Percentiles rank a stretch among this genome's conserved stretches.
Evolutionary conservation across 1,284 basidiomycete species (phyloP).

Genomic region (Sutorius eximius): DNA sequence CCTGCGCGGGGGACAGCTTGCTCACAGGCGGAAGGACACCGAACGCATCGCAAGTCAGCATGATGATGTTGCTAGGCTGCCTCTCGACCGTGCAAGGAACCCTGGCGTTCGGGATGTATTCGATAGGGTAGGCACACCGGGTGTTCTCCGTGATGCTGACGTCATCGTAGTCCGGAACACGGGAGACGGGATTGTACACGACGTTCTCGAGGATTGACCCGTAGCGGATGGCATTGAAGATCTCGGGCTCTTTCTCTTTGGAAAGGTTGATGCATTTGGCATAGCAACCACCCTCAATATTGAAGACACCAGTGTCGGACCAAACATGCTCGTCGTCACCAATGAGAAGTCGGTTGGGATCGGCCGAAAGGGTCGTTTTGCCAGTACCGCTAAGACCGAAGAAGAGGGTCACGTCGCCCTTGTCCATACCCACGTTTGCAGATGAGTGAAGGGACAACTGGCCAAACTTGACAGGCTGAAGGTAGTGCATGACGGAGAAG

Average conservation of each 20-base stretch:
- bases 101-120: constrained; percentile 93
- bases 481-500: constrained; percentile 99
- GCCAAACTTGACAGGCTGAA: constrained; percentile 98
- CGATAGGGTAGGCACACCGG: constrained; percentile 97
- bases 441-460: constrained; percentile 99
- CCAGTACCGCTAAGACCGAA: constrained; percentile 99
- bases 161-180: constrained; percentile 94
- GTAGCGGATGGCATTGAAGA: constrained; percentile 93
- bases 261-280: constrained; percentile 98
- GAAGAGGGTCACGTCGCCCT: constrained; percentile 96
- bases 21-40: constrained; percentile 97
- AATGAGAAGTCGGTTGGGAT: constrained; percentile 87
- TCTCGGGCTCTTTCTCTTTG: constrained; percentile 97
- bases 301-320: constrained; percentile 98
- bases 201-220: constrained; percentile 99
- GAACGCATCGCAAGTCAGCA: constrained; percentile 98
- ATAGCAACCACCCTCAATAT: constrained; percentile 99
- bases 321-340: constrained; percentile 99
- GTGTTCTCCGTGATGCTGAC: constrained; percentile 98
- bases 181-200: constrained; percentile 89
- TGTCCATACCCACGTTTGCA: constrained; percentile 90
- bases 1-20: constrained; percentile 91
- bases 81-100: constrained; percentile 85
- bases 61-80: constrained; percentile 95
- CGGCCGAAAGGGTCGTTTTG: constrained; percentile 96